Conservation (phyloP, 108 stramenopile species). For the Pseudonitzschia delicatissima region DNA sequence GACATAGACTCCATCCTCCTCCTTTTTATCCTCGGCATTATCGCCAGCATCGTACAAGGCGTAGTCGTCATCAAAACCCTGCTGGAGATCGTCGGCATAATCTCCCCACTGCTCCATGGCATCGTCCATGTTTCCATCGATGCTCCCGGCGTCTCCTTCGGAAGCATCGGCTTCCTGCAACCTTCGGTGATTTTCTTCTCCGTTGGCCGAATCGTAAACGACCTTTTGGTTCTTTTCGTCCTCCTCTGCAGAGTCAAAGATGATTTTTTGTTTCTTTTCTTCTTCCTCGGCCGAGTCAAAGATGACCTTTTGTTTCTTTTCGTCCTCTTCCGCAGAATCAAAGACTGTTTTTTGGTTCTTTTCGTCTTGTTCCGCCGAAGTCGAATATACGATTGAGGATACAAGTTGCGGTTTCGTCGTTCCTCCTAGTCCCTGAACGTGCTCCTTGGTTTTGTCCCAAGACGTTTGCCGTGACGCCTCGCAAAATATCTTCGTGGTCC, state of each 20-base stretch:
- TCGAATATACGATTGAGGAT: too few relatives aligned
- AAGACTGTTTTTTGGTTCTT: slow-evolving; percentile 4
- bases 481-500: slow-evolving; percentile 43
- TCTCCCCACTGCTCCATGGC: slow-evolving; percentile 1
- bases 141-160: slow-evolving; percentile 4
- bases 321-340: slow-evolving; percentile 8
- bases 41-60: slow-evolving; percentile 24
- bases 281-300: slow-evolving; percentile 12
- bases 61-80: slow-evolving; percentile 23
- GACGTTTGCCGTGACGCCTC: slow-evolving; percentile 62
- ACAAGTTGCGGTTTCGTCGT: slow-evolving; percentile 35
- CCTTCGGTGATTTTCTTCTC: slow-evolving; percentile 22
- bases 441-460: slow-evolving; percentile 54
- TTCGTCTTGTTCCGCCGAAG: slow-evolving; percentile 11
- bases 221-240: not conserved
- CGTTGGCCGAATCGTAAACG: slow-evolving; percentile 10
- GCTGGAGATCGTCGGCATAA: slow-evolving; percentile 4
- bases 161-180: slow-evolving; percentile 18
- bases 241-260: slow-evolving; percentile 12
- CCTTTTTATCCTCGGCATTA: slow-evolving; percentile 1
- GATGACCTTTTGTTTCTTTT: not conserved
- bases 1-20: not conserved
- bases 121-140: slow-evolving; percentile 1
- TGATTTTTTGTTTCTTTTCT: slow-evolving; percentile 5
- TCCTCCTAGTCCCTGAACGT: slow-evolving; percentile 46